phyloP scores from a whole-genome alignment of 768 basidiomycete species.

The Exsudoporus frostii region DNA sequence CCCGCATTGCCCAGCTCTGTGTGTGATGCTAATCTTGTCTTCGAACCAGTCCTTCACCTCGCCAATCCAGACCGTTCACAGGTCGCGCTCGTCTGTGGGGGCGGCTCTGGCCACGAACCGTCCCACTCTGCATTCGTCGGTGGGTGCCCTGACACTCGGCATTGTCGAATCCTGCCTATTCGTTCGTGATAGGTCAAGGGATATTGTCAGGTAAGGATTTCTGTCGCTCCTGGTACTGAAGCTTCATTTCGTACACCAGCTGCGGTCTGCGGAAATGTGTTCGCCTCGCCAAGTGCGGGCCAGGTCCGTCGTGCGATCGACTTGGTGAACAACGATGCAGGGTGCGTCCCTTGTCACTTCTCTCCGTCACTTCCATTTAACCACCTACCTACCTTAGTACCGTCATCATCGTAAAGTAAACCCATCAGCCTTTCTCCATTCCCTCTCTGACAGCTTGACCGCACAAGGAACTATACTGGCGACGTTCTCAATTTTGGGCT shows the following conservation, averaged over 20 bases:
- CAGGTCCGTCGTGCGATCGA: conserved; percentile 84
- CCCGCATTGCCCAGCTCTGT: background rate
- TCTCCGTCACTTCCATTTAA: background rate
- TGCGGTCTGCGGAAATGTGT: conserved; percentile 85
- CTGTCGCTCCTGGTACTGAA: background rate
- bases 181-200: conserved; percentile 53
- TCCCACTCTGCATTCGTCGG: conserved; percentile 90
- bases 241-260: conserved; percentile 33
- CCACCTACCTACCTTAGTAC: conserved; percentile 46
- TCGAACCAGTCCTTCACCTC: conserved; percentile 56
- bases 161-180: background rate
- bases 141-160: conserved; percentile 27
- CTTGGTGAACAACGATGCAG: conserved; percentile 66
- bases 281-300: conserved; percentile 84
- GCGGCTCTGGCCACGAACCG: conserved; percentile 90
- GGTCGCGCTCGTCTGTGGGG: conserved; percentile 79
- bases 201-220: conserved; percentile 61
- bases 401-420: conserved; percentile 79
- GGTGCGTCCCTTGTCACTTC: conserved; percentile 40
- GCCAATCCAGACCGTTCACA: conserved; percentile 54
- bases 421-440: background rate
- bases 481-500: conserved; percentile 91
- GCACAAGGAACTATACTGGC: conserved; percentile 77
- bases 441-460: conserved; percentile 4
- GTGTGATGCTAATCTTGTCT: background rate